Evolutionary conservation across 192 early-diverging fungal species (phyloP).

Genomic region (Backusella tarrabulga): DNA sequence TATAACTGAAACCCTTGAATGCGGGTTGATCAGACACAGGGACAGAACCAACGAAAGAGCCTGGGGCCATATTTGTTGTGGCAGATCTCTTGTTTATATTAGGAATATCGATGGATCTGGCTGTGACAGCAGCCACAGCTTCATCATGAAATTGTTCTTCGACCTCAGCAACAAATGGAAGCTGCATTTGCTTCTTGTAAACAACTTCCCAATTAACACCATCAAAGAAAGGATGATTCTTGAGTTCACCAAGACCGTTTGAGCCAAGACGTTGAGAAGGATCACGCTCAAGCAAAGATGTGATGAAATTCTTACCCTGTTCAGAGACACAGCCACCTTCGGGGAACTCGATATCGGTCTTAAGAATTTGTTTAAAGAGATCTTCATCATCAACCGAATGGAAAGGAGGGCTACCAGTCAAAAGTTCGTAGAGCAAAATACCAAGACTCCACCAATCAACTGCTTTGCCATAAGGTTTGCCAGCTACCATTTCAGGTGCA

Average conservation of each 20-base stretch:
- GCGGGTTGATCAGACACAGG: background rate
- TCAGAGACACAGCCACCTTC: conserved; percentile 51
- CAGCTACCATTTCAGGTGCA: conserved; percentile 82
- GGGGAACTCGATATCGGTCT: conserved; percentile 49
- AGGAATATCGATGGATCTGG: background rate
- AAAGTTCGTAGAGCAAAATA: conserved; percentile 73
- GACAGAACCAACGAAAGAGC: background rate
- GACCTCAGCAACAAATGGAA: conserved; percentile 26
- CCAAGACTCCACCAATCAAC: conserved; percentile 88
- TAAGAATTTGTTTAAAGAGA: conserved; percentile 72
- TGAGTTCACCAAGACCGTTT: conserved; percentile 66
- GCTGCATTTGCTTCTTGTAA: conserved; percentile 56
- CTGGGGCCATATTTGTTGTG: background rate
- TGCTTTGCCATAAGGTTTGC: conserved; percentile 64
- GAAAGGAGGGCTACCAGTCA: conserved; percentile 73
- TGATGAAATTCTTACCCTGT: conserved; percentile 71
- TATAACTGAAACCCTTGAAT: background rate
- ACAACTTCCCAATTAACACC: conserved; percentile 66
- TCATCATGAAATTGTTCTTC: background rate
- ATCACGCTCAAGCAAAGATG: conserved; percentile 56
- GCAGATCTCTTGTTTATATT: background rate
- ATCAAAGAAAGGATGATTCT: conserved; percentile 68
- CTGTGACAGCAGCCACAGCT: background rate
- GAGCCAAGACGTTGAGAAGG: conserved; percentile 58
- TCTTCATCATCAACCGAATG: conserved; percentile 60